These are phyloP conservation scores for Malus hybrid DNA, from an alignment of 331 rosid species.

Conservation along the genomic window DNA sequence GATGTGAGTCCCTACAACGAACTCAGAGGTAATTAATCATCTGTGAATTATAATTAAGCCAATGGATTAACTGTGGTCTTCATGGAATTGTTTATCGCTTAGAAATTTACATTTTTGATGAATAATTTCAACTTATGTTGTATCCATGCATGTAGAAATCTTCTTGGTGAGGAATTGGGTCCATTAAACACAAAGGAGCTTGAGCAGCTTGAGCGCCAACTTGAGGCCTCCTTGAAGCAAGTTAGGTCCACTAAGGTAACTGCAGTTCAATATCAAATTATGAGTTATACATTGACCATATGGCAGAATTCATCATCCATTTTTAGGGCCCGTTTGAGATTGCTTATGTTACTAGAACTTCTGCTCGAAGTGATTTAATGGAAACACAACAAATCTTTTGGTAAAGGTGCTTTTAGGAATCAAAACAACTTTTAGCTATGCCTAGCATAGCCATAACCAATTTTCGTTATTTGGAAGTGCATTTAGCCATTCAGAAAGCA, in stretches of 20 bases:
- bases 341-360: neutral
- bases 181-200: slow-evolving; percentile 82
- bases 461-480: neutral
- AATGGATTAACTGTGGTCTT: neutral
- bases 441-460: neutral
- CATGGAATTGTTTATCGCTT: neutral
- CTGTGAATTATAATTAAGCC: neutral
- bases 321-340: neutral
- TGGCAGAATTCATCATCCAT: neutral
- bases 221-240: slow-evolving; percentile 79
- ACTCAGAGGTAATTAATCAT: slow-evolving; percentile 62
- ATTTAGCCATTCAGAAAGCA: neutral
- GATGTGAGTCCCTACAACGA: slow-evolving; percentile 85
- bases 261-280: neutral
- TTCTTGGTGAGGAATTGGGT: slow-evolving; percentile 92
- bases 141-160: slow-evolving; percentile 44
- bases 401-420: neutral
- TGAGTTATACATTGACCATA: neutral
- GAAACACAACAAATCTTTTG: neutral
- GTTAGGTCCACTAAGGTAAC: slow-evolving; percentile 88
- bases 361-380: neutral
- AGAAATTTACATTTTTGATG: neutral
- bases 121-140: neutral
- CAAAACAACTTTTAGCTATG: neutral
- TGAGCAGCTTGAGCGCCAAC: slow-evolving; percentile 93